phyloP scores from a whole-genome alignment of 23 red algal genomes.

The Gracilaria caudata region DNA sequence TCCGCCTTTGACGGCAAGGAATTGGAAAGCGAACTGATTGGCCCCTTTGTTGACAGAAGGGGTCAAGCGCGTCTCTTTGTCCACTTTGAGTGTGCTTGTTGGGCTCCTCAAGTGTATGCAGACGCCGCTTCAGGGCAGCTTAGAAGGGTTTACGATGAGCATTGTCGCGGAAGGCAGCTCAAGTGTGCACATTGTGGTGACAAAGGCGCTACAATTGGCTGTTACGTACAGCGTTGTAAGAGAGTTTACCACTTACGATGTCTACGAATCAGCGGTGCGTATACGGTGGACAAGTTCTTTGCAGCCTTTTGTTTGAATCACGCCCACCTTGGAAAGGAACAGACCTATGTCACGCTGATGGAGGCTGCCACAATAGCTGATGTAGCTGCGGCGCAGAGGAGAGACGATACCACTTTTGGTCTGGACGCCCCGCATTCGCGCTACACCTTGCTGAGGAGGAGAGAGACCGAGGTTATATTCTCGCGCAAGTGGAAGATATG shows the following conservation, averaged over 20 bases:
- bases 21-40: constrained; percentile 76
- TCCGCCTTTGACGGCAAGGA: constrained; percentile 45
- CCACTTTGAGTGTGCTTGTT: constrained; percentile 88
- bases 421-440: constrained; percentile 77
- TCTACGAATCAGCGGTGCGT: constrained; percentile 38
- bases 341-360: constrained; percentile 57
- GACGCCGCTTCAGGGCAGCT: constrained; percentile 64
- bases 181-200: constrained; percentile 67
- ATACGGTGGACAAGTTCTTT: constrained; percentile 64
- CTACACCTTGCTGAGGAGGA: constrained; percentile 60
- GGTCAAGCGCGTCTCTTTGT: constrained; percentile 69
- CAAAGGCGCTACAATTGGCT: constrained; percentile 80
- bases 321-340: constrained; percentile 44
- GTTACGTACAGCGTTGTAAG: constrained; percentile 78
- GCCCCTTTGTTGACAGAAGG: constrained; percentile 75
- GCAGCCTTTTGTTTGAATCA: constrained; percentile 75
- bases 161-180: constrained; percentile 70
- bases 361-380: constrained; percentile 74
- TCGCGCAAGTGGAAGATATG: constrained; percentile 50
- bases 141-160: constrained; percentile 80
- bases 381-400: constrained; percentile 46
- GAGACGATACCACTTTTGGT: constrained; percentile 68
- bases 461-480: constrained; percentile 74
- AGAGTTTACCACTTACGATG: constrained; percentile 78
- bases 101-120: constrained; percentile 88